These are phyloP conservation scores for Vigna unguiculata DNA, from an alignment of 306 rosid species.

Conservation along the genomic window DNA sequence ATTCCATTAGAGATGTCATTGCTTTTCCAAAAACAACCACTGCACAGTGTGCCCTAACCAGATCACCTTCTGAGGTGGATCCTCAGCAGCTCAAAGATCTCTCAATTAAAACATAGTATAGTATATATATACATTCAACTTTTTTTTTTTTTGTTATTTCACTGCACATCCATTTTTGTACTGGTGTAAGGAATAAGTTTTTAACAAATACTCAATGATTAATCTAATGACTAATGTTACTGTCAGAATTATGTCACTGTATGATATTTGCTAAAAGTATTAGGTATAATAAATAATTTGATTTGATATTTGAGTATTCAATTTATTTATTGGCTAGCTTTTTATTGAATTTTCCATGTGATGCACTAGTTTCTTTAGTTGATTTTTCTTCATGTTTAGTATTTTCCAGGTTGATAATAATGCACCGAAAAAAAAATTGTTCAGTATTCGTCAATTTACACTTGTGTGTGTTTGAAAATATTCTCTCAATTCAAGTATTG, in stretches of 20 bases:
- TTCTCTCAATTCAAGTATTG: too few relatives aligned
- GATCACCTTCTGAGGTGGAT: slow-evolving; percentile 88
- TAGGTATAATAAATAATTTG: too few relatives aligned
- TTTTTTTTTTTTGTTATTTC: slow-evolving; percentile 8
- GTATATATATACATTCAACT: slow-evolving; percentile 8
- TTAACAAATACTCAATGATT: neutral
- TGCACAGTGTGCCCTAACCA: slow-evolving; percentile 94
- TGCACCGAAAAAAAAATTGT: too few relatives aligned
- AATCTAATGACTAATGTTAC: neutral
- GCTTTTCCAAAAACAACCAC: slow-evolving; percentile 96
- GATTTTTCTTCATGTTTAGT: neutral
- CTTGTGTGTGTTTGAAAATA: too few relatives aligned
- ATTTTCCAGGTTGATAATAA: neutral
- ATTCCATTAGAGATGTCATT: slow-evolving; percentile 93
- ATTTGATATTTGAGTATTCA: too few relatives aligned
- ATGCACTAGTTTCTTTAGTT: too few relatives aligned
- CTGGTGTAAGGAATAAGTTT: slow-evolving; percentile 11
- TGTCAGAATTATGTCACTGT: neutral
- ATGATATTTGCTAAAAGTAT: too few relatives aligned
- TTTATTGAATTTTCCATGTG: too few relatives aligned
- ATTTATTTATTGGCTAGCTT: too few relatives aligned
- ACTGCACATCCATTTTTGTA: slow-evolving; percentile 40
- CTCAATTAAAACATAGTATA: slow-evolving; percentile 52
- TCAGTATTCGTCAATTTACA: neutral
- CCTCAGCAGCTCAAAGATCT: slow-evolving; percentile 82